Percentiles rank a stretch among this genome's conserved stretches.
These are phyloP conservation scores for Sanchytrium tribonematis DNA, from an alignment of 371 early-diverging fungal genomes.

Conservation along the genomic window DNA sequence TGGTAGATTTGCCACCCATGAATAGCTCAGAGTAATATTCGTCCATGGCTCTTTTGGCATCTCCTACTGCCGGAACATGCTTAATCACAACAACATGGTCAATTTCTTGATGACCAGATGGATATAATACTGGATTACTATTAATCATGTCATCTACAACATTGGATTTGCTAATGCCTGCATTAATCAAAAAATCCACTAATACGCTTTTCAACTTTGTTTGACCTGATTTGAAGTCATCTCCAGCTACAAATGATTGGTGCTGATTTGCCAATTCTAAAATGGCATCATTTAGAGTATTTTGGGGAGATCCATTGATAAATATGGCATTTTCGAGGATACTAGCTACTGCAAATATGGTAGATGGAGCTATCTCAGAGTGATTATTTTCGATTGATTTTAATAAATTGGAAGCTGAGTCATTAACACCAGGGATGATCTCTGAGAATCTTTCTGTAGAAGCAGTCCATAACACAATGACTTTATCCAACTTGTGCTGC, in stretches of 20 bases:
- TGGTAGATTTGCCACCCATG: constrained; percentile 82
- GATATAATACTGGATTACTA: constrained; percentile 61
- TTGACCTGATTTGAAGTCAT: constrained; percentile 94
- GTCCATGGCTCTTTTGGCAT: constrained; percentile 86
- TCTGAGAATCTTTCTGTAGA: constrained; percentile 69
- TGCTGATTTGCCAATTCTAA: constrained; percentile 60
- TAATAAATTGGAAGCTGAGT: constrained; percentile 70
- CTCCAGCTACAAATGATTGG: constrained; percentile 70
- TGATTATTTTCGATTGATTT: constrained; percentile 45
- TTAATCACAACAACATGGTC: constrained; percentile 87
- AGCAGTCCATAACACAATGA: constrained; percentile 90
- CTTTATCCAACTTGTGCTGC: constrained; percentile 51
- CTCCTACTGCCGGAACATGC: constrained; percentile 83
- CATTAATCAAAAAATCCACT: constrained; percentile 84
- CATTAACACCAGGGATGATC: constrained; percentile 65
- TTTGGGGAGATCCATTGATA: constrained; percentile 91
- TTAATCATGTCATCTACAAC: constrained; percentile 94
- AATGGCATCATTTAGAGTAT: constrained; percentile 84
- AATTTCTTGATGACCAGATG: constrained; percentile 50
- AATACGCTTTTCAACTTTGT: constrained; percentile 93
- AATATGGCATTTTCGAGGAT: constrained; percentile 76
- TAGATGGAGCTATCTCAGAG: constrained; percentile 72
- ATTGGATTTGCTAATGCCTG: constrained; percentile 84
- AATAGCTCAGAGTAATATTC: constrained; percentile 90
- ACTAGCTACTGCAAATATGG: constrained; percentile 78